Evolutionary conservation across 345 rosid species (phyloP).

Genomic region (Hibiscus tridactylites): DNA sequence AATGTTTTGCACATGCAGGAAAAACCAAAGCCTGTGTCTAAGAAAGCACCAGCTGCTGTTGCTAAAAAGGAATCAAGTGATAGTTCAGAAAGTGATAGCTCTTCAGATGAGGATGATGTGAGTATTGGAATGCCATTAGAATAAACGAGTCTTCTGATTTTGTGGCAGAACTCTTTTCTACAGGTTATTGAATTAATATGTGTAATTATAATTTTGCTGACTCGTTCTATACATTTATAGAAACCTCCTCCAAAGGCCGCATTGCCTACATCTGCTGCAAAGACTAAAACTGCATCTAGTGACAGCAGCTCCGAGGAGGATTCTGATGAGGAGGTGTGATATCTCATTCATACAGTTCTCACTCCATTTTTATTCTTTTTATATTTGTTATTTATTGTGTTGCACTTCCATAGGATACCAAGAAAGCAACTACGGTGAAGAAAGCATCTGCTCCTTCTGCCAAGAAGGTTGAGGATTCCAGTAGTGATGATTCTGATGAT

Average conservation of each 20-base stretch:
- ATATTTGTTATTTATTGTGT: not conserved
- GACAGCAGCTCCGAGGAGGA: constrained; percentile 10
- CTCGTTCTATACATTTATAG: not conserved
- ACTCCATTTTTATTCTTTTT: not conserved
- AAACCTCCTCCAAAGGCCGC: not conserved
- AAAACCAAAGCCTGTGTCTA: constrained; percentile 14
- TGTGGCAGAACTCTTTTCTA: too few relatives aligned
- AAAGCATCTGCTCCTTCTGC: constrained; percentile 13
- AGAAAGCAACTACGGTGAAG: constrained; percentile 9
- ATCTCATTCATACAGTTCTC: not conserved
- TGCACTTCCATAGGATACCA: not conserved
- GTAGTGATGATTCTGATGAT: constrained; percentile 22
- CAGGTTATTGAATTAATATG: not conserved
- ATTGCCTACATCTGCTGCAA: not conserved
- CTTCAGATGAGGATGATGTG: constrained; percentile 19
- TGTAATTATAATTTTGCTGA: not conserved
- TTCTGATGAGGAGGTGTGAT: constrained; percentile 5
- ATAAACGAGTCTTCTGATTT: too few relatives aligned
- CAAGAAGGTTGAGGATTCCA: constrained; percentile 11
- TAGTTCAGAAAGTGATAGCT: constrained; percentile 27
- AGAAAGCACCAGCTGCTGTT: constrained; percentile 15
- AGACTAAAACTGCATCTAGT: not conserved
- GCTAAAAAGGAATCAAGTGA: constrained; percentile 15
- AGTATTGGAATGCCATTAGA: not conserved
- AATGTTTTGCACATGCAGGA: constrained; percentile 15